Conservation (phyloP, 108 stramenopile genomes). For the Chaetoceros tenuissimus region DNA sequence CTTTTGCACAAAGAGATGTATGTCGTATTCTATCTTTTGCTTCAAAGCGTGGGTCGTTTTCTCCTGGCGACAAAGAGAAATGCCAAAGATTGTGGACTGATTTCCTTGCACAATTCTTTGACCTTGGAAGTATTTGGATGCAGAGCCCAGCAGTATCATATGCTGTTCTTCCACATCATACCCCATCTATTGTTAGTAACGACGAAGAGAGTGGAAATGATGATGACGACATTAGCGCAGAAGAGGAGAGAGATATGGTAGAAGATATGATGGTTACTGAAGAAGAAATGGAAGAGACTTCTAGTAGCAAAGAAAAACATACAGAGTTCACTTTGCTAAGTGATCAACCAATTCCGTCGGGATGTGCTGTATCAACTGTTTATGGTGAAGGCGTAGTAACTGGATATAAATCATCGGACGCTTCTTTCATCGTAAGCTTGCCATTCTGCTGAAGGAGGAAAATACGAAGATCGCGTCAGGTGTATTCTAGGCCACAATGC, state of each 20-base stretch:
- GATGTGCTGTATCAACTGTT: conserved; percentile 60
- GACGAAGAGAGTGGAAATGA: conserved; percentile 27
- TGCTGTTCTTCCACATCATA: conserved; percentile 12
- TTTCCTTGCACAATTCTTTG: conserved; percentile 81
- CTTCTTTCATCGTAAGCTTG: conserved; percentile 41
- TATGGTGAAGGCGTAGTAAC: conserved; percentile 62
- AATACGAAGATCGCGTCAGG: conserved; percentile 75
- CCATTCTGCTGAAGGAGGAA: conserved; percentile 48
- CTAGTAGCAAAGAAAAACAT: conserved; percentile 11
- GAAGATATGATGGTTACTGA: conserved; percentile 37
- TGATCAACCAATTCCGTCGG: conserved; percentile 65
- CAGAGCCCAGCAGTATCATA: conserved; percentile 46
- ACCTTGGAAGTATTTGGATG: conserved; percentile 67
- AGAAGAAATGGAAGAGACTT: conserved; percentile 16
- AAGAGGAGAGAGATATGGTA: conserved; percentile 33
- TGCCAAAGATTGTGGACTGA: conserved; percentile 79
- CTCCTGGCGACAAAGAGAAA: conserved; percentile 77
- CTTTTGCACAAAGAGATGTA: conserved; percentile 72
- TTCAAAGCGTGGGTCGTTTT: conserved; percentile 63
- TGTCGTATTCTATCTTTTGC: conserved; percentile 77
- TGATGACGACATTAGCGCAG: conserved; percentile 41
- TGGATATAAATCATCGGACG: conserved; percentile 32
- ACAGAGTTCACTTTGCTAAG: conserved; percentile 18
- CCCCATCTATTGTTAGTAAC: conserved; percentile 16
- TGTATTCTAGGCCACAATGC: conserved; percentile 74